Conservation (phyloP, 441 rosid species). For the Syzygium syzygioides region DNA sequence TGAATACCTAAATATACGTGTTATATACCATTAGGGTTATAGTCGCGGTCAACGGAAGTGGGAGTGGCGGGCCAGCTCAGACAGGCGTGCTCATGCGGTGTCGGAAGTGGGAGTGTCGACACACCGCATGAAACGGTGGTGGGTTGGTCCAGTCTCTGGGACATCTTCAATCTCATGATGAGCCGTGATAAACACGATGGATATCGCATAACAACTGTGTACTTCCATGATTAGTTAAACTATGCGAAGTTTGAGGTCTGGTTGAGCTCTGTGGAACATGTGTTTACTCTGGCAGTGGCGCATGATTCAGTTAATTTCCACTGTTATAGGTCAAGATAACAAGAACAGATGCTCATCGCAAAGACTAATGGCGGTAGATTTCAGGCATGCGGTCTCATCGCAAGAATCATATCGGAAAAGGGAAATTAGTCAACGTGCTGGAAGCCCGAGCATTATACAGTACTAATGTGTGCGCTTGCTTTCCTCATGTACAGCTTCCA, state of each 20-base stretch:
- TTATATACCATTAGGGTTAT: no score
- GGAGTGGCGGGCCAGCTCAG: background rate
- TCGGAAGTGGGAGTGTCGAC: background rate
- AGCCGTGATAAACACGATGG: background rate
- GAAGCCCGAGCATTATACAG: background rate
- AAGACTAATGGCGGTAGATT: background rate
- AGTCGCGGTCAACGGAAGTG: background rate
- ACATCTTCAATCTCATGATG: background rate
- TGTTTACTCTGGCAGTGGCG: background rate
- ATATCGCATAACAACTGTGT: background rate
- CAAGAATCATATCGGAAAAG: background rate
- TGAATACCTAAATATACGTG: no score
- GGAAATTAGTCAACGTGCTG: background rate
- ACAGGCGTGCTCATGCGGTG: background rate
- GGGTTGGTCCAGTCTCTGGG: background rate
- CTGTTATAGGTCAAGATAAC: background rate
- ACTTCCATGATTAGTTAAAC: background rate
- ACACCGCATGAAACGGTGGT: background rate
- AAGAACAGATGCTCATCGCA: background rate
- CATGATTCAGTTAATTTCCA: background rate
- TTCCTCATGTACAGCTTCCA: background rate
- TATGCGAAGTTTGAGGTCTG: background rate
- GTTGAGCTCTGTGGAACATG: background rate
- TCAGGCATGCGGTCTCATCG: background rate
- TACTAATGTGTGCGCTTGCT: background rate